These are phyloP conservation scores for Nakazawaea peltata DNA, from an alignment of 805 yeast genomes.

Conservation along the genomic window DNA sequence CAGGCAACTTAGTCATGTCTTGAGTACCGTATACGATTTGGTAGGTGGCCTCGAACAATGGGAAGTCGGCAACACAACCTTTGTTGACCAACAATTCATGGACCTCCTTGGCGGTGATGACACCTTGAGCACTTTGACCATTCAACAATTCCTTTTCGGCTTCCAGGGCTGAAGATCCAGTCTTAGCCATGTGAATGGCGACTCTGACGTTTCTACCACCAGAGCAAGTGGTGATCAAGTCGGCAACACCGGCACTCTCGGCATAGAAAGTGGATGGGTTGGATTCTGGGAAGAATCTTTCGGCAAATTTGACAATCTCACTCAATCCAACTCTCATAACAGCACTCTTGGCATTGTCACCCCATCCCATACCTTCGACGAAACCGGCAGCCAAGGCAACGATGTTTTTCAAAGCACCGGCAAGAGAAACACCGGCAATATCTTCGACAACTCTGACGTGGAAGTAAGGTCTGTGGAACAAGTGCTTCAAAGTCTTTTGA, in stretches of 20 bases:
- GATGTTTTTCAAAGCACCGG: constrained; percentile 95
- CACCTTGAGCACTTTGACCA: constrained; percentile 97
- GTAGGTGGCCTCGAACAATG: constrained; percentile 73
- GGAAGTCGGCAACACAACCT: constrained; percentile 60
- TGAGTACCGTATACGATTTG: constrained; percentile 72
- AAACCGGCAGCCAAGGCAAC: constrained; percentile 96
- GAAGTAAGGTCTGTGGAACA: constrained; percentile 97
- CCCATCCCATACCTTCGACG: constrained; percentile 98
- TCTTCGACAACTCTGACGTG: constrained; percentile 90
- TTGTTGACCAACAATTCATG: constrained; percentile 64
- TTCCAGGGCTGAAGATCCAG: constrained; percentile 68
- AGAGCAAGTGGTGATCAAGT: constrained; percentile 92
- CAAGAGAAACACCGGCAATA: constrained; percentile 92
- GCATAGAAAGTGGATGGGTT: constrained; percentile 76
- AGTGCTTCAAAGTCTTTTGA: constrained; percentile 58
- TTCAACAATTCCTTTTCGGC: constrained; percentile 82
- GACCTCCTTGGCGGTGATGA: constrained; percentile 85
- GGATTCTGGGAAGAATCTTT: constrained; percentile 70
- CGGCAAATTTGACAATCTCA: constrained; percentile 84
- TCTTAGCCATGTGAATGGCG: constrained; percentile 76
- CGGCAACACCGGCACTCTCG: constrained; percentile 98
- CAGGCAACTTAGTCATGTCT: constrained; percentile 69
- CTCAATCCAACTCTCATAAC: constrained; percentile 92
- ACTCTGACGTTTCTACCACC: constrained; percentile 97
- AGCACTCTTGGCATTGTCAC: constrained; percentile 97